Base-by-base conservation (phyloP, 768 basidiomycete genomes). In the Tricholoma bakamatsutake region DNA sequence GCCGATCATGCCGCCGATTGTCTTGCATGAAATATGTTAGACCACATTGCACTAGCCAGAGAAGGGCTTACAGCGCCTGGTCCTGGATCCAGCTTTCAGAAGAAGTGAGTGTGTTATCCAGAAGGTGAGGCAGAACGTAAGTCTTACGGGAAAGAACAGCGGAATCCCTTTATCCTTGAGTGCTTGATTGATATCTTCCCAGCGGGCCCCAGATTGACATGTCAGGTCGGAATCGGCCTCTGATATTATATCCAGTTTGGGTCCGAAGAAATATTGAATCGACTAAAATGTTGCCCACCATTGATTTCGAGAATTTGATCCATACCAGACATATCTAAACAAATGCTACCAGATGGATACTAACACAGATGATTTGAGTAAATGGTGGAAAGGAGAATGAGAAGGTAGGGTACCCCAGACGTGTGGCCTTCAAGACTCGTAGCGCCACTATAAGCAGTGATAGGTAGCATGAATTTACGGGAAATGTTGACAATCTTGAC, bases 381-480 rank as follows among this genome's bases (percentile, higher is more conserved):
- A 31, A 37, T 43, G 50, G 33, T 2, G 48, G n/a, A 52, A 47
- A 21, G 51, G 17, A 39, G 33, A 46, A 12, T 35, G 54, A 58
- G 34, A 37, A 37, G 28, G 21, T 10, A n/a, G 69, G 77, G 55
- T 63, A 90, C 89, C 28, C 88, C 88, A 48, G 82, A 81, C 58
- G 87, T 90, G 70, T 96, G 91, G 0, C 92, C 92, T 66, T 96
- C 93, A 11, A 95, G 76, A 63, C 85, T 87, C 0, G 92, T 96
- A 10, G 89, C 93, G 1, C 92, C 93, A 48, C 87, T 84, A 63
- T 87, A 94, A 2, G 92, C 83, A 13, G 83, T 83, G 27, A 96
- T 77, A 2, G 94, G 93, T 33, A 96, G 75, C 47, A 75, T 75
- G 67, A 84, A 87, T 66, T 84, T 84, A 45, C 80, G 75, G 0